Evolutionary conservation across 306 rosid genomes (phyloP).

Genomic region (Cucurbita argyrosperma): DNA sequence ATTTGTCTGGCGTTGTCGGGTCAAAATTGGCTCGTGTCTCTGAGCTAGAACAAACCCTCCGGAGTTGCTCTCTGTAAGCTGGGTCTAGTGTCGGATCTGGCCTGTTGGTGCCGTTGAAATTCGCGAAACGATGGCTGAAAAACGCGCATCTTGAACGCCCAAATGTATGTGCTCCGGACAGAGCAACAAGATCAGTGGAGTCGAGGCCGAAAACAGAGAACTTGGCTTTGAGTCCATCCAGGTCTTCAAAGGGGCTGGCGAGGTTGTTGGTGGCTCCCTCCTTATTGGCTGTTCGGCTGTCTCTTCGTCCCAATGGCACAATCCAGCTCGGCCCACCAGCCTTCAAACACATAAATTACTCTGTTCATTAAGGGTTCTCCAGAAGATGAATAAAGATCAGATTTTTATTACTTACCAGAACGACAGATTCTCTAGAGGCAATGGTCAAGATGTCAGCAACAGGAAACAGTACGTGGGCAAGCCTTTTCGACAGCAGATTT

Average conservation of each 20-base stretch:
- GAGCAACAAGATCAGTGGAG: constrained; percentile 16
- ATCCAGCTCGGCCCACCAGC: constrained; percentile 16
- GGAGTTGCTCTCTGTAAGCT: constrained; percentile 14
- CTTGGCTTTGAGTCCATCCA: background rate
- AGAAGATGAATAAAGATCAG: no score
- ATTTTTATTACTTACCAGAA: constrained; percentile 9
- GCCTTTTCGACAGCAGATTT: constrained; percentile 24
- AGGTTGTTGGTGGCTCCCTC: constrained; percentile 4
- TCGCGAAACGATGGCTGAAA: constrained; percentile 9
- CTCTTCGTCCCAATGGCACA: constrained; percentile 25
- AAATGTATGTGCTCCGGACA: constrained; percentile 37
- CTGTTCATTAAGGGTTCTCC: no score
- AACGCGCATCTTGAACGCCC: constrained; percentile 21
- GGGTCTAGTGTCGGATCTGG: constrained; percentile 28
- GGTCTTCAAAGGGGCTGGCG: constrained; percentile 5
- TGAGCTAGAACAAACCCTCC: constrained; percentile 15
- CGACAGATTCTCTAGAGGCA: constrained; percentile 17
- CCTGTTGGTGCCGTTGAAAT: constrained; percentile 8
- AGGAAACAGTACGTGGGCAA: constrained; percentile 34
- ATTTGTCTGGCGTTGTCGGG: constrained; percentile 14
- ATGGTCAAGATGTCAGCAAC: constrained; percentile 34
- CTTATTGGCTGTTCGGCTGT: constrained; percentile 11
- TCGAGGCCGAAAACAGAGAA: constrained; percentile 12
- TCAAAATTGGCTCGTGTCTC: constrained; percentile 7
- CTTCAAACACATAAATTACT: background rate